Percentiles rank a stretch among this genome's conserved stretches.
phyloP scores from a whole-genome alignment of 2,329 filamentous ascomycete species.

The Didymella pinodella region DNA sequence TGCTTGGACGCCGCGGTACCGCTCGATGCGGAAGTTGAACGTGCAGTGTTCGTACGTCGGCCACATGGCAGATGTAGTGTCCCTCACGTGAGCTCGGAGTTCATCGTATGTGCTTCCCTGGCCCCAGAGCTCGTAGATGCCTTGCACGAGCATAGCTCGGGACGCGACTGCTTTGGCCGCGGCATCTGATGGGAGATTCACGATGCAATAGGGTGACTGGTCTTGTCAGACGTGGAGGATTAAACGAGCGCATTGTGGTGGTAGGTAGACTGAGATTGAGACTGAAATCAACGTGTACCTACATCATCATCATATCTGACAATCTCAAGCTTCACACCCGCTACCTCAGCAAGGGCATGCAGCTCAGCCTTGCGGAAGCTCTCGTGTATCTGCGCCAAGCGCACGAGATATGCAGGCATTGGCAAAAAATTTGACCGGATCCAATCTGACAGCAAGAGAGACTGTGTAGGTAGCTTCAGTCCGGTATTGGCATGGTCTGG shows the following conservation, averaged over 20 bases:
- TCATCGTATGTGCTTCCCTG: slow-evolving; percentile 70
- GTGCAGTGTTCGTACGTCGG: slow-evolving; percentile 67
- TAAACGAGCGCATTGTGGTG: background rate
- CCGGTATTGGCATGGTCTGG: slow-evolving; percentile 32
- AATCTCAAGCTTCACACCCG: slow-evolving; percentile 73
- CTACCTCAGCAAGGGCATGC: slow-evolving; percentile 76
- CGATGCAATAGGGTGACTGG: slow-evolving; percentile 86
- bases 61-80: slow-evolving; percentile 71
- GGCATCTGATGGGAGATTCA: slow-evolving; percentile 69
- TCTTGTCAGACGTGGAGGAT: background rate
- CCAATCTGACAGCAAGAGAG: background rate
- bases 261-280: background rate
- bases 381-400: slow-evolving; percentile 89
- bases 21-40: slow-evolving; percentile 86
- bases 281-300: slow-evolving; percentile 48
- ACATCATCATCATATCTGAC: slow-evolving; percentile 78
- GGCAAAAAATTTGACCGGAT: background rate
- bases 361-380: slow-evolving; percentile 89
- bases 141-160: slow-evolving; percentile 82
- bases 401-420: slow-evolving; percentile 78
- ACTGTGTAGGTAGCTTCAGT: slow-evolving; percentile 17
- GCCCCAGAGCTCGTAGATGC: slow-evolving; percentile 91
- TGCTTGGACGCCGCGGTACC: slow-evolving; percentile 77
- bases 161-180: slow-evolving; percentile 72
- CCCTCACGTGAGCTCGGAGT: slow-evolving; percentile 71